Conservation (phyloP, 1,284 basidiomycete genomes). For the Xanthoconium separans region DNA sequence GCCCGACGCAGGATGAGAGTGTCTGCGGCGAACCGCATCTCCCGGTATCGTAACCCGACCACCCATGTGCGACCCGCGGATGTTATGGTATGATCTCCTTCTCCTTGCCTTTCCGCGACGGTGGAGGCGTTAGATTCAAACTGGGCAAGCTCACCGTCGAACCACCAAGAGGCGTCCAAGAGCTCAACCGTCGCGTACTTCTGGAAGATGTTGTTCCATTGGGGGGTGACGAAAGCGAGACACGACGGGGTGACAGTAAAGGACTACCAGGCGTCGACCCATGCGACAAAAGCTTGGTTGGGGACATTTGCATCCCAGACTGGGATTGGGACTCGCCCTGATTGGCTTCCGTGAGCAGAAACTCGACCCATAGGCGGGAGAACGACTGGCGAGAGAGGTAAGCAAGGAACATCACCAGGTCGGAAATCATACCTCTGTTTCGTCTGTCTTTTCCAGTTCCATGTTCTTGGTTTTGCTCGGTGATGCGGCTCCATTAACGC, state of each 20-base stretch:
- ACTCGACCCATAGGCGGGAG: slow-evolving; percentile 94
- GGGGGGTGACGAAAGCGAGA: slow-evolving; percentile 12
- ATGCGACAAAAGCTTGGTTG: slow-evolving; percentile 36
- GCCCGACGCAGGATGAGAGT: neutral
- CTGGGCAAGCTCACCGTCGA: slow-evolving; percentile 55
- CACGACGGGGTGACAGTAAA: slow-evolving; percentile 31
- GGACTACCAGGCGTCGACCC: slow-evolving; percentile 53
- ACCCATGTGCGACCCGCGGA: neutral
- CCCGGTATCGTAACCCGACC: slow-evolving; percentile 4
- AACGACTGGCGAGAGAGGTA: slow-evolving; percentile 65
- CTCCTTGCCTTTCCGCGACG: slow-evolving; percentile 48
- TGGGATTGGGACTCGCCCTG: slow-evolving; percentile 43
- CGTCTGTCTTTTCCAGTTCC: slow-evolving; percentile 72
- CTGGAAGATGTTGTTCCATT: slow-evolving; percentile 32
- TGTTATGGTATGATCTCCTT: slow-evolving; percentile 38
- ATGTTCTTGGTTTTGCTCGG: slow-evolving; percentile 44
- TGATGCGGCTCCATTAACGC: slow-evolving; percentile 32
- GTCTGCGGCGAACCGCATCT: neutral
- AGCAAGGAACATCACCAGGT: neutral
- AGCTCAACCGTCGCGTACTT: slow-evolving; percentile 46
- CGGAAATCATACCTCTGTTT: slow-evolving; percentile 59
- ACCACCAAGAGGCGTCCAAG: slow-evolving; percentile 39
- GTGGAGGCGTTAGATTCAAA: slow-evolving; percentile 37
- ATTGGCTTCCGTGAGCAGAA: slow-evolving; percentile 85
- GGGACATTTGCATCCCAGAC: slow-evolving; percentile 21